Base-by-base conservation (phyloP, 805 yeast genomes). In the Scheffersomyces coipomensis region DNA sequence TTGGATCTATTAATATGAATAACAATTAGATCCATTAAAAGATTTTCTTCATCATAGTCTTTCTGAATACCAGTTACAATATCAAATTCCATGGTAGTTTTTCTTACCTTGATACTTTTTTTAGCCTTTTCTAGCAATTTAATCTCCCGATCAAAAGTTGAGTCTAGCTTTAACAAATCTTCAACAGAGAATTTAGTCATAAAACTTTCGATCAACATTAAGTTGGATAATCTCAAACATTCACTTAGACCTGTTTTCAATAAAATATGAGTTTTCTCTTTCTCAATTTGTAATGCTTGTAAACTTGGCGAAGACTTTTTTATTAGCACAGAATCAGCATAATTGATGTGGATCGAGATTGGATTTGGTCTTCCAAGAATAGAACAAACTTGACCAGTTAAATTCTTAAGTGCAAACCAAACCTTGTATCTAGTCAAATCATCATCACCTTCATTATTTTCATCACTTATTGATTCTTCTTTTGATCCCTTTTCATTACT, bases 311-410 rank as follows among this genome's bases (percentile, higher is more conserved):
- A 22, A 11, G 30, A 26, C 21, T 21, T 58, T 45, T 39, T 55
- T 54, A 34, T 61, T 45, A 5, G 65, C 56, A 3, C 50, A 13
- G 30, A 15, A 13, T 15, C 18, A 5, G 18, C 44, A 15, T 57
- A 55, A 40, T 60, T 59, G 10, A 66, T 66, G 45, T 65, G 72
- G 23, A 68, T 53, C 1, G 78, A 69, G 8, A 76, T 75, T 1
- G 81, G 81, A 44, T 75, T 76, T 3, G 81, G 81, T 45, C 81
- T 59, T 7, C 81, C 80, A 19, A 75, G 56, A 12, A 75, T 70
- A 0, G 79, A 71, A 48, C 80, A 75, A 15, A 73, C 48, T 25
- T 73, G 75, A 2, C 77, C 73, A n/a, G 71, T 60, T 19, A 73
- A 56, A 42, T 71, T 66, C 44, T 73, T 70, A 38, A 76, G 61